These are phyloP conservation scores for Tilletiopsis washingtonensis DNA, from an alignment of 1,284 basidiomycete species.

Conservation along the genomic window DNA sequence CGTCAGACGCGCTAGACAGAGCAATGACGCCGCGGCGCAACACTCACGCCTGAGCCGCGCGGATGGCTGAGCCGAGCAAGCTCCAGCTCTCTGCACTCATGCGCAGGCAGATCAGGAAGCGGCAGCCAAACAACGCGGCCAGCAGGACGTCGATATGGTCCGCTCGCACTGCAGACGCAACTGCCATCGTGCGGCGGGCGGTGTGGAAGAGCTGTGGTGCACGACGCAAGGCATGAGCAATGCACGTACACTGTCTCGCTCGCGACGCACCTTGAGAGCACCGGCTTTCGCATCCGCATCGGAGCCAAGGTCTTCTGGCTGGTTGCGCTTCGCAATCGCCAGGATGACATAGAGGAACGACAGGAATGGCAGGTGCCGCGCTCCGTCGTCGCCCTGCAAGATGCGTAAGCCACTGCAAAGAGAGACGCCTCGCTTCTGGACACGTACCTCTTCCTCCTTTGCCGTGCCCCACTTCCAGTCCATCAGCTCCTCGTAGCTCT, in stretches of 20 bases:
- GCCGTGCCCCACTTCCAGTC: slow-evolving; percentile 47
- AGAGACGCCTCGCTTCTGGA: too few species aligned
- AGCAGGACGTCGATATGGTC: slow-evolving; percentile 44
- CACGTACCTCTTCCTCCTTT: slow-evolving; percentile 18
- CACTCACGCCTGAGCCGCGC: slow-evolving; percentile 71
- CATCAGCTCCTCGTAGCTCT: slow-evolving; percentile 70
- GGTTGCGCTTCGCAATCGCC: slow-evolving; percentile 76
- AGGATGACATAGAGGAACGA: slow-evolving; percentile 85
- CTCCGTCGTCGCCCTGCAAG: slow-evolving; percentile 56
- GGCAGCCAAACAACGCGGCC: slow-evolving; percentile 54
- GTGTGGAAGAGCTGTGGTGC: slow-evolving; percentile 55
- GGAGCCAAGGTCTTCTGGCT: slow-evolving; percentile 60
- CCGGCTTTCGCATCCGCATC: slow-evolving; percentile 33
- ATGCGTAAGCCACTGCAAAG: too few species aligned
- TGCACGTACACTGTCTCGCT: too few species aligned
- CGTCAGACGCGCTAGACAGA: not conserved
- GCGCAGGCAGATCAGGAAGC: slow-evolving; percentile 80
- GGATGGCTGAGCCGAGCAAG: slow-evolving; percentile 79
- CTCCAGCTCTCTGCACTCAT: slow-evolving; percentile 91
- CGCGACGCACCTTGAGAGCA: slow-evolving; percentile 11
- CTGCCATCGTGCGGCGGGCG: slow-evolving; percentile 51
- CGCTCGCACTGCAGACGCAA: slow-evolving; percentile 34
- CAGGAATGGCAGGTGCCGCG: slow-evolving; percentile 71
- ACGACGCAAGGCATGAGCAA: not conserved
- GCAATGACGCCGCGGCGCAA: not conserved